Base-by-base conservation (phyloP, 2,329 filamentous ascomycete genomes). In the Ophiosphaerella korrae region DNA sequence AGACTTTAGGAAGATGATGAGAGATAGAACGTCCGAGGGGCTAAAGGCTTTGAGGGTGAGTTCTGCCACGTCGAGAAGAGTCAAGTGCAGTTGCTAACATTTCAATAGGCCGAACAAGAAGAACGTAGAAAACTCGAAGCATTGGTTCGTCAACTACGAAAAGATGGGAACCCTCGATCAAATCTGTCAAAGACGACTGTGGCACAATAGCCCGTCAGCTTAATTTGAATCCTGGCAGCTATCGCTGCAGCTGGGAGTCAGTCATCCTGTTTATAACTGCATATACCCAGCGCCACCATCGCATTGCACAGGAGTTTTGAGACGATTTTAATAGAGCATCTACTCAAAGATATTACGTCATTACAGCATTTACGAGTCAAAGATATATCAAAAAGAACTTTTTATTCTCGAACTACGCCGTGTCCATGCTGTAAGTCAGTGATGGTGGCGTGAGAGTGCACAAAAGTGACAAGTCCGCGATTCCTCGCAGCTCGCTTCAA, bases 1-100 rank as follows among this genome's bases (percentile, higher is more conserved):
- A 55, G 88, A 90, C 70, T 90, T 90, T 69, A 89, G 88, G 78
- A 89, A 88, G 77, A 90, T 90, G 87, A 89, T 90, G 87, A 81
- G 86, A 57, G 87, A 90, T 65, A 85, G 85, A 41, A 82, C 87
- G 54, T 78, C 80, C 1, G 88, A 90, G 70, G 86, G 83, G 54
- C 76, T 85, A 63, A 87, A 82, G 74, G 77, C 81, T 52, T 67
- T 90, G 49, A 84, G 83, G 77, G 87, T 89, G 72, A 75, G 84
- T 77, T 41, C 11, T 13, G 37, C 35, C 24, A 13, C 14, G 9
- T 11, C 39, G 11, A 12, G 36, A n/a, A 33, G 2, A 26, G 32
- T 24, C 23, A 13, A 34, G 18, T 14, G 38, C 0, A 1, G 14
- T 4, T 21, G 26, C 67, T 72, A 65, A 71, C 57, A 49, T 29